Evolutionary conservation across 495 filamentous ascomycete species (phyloP), one percentile per base, ranked within the genome.

Genomic region (Hypoxylon subgilvum): DNA sequence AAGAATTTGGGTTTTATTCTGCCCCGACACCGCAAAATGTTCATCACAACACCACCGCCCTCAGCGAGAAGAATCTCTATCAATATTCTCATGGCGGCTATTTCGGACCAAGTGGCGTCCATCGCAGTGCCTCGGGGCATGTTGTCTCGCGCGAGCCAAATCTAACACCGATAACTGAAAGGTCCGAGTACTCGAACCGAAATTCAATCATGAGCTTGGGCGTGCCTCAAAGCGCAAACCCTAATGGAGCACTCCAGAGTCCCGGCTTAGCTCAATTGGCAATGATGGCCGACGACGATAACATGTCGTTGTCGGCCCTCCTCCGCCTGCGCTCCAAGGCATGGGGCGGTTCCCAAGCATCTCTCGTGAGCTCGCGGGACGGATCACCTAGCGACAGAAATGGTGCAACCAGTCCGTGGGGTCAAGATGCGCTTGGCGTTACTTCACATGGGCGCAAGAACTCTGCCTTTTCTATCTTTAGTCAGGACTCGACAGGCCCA

Each of bases 1-100:
- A 92, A 59, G 94, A 98, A 69, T 98, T 98, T 61, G 92, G 92
- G n/a, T 98, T 98, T 73, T 97, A 94, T 68, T 90, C 92, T 8
- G 82, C 84, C n/a, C 79, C 85, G 3, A 65, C 79, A 9, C 69
- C 70, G 13, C 69, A 55, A 17, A 38, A 63, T 8, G 39, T 27
- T 17, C 58, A 74, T 50, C 36, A 71, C 52, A 56, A 17, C 31
- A 28, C 72, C 28, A 63, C 38, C 38, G 53, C 65, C n/a, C 67
- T 72, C 8, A 74, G 57, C 9, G 69, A 74, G 32, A 71, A 76
- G 17, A 76, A 75, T 25, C 59, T 76, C 9, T 79, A 69, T 23
- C 72, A 88, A 35, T 87, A 87, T 57, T 83, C 82, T 14, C 86
- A 89, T 46, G 95, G 94, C 4, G 94, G 95, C n/a, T 97, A 88